Evolutionary conservation across 306 rosid genomes (phyloP), one percentile per base, ranked within the genome.

Genomic region (Biancaea sappan): DNA sequence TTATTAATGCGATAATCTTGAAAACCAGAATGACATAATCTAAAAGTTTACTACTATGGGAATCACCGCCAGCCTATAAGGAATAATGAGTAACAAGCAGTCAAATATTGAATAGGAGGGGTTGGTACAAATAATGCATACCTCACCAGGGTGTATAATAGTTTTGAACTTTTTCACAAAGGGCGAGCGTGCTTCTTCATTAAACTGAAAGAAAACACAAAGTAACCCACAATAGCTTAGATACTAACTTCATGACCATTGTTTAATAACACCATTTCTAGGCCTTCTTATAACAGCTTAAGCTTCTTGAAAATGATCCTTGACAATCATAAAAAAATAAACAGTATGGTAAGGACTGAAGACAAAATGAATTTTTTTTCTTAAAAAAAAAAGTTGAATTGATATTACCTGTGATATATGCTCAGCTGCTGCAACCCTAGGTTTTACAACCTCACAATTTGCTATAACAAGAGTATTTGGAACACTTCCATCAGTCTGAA

Each of bases 71-170:
- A 31, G 41, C 24, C 21, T 14, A 2, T 31, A 34, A 62, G 12
- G 15, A 62, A 18, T 38, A 32, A 2, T 32, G 16, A 31, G 43
- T 13, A 19, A 21, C 48, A 51, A 51, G 61, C 11, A 22, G 48
- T 7, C 21, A 25, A 28, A 29, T 13, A 28, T 28, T 50, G 38
- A 44, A 22, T 10, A 24, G 41, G 38, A 56, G 10, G 41, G 81
- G 8, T 40, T 13, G 14, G 5, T 43, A 19, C 5, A 71, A 40
- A 26, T 11, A 38, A 61, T 43, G 11, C 60, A 53, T 83, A 90
- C 99, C 98, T 95, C 99, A 58, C 99, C 99, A 32, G 99, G 99
- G 77, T 95, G 99, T 38, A 95, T 85, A 63, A 95, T 90, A 40
- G 99, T 92, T 66, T 95, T 95, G 86, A 67, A 80, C 90, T 95